A percentile compares a stretch with the other conserved stretches of the same genome.
These are phyloP conservation scores for Clitoria ternatea DNA, from an alignment of 306 rosid genomes.

Conservation along the genomic window DNA sequence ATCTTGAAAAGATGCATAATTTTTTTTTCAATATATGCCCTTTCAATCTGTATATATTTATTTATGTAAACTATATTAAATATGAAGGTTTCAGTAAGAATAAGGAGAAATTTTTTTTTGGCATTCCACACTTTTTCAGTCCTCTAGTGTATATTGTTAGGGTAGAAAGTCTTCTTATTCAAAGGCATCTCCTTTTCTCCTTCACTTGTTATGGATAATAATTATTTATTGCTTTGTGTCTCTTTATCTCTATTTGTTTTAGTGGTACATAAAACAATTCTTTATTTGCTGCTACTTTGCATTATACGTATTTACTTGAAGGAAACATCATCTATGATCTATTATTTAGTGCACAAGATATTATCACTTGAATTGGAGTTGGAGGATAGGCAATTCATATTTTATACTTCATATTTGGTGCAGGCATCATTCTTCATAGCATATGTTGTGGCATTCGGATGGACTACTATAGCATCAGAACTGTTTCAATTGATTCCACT, in stretches of 20 bases:
- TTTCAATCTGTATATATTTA: not conserved
- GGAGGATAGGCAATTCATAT: slow-evolving; percentile 9
- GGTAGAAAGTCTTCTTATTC: not conserved
- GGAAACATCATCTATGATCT: not conserved
- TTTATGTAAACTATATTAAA: not conserved
- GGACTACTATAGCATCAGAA: slow-evolving; percentile 67
- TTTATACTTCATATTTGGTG: slow-evolving; percentile 30
- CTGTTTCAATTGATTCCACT: slow-evolving; percentile 55
- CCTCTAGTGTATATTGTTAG: not conserved
- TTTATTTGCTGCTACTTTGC: not conserved
- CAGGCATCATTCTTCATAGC: slow-evolving; percentile 91
- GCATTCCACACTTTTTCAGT: not conserved
- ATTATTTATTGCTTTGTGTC: not conserved
- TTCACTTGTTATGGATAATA: not conserved
- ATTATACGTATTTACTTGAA: not conserved
- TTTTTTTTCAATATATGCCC: not conserved
- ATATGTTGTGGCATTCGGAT: slow-evolving; percentile 52
- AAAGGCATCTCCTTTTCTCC: not conserved
- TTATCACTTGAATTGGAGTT: not conserved
- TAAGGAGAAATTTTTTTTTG: not conserved
- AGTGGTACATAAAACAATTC: not conserved
- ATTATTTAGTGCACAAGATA: not conserved
- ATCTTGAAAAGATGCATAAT: not conserved
- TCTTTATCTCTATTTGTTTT: not conserved
- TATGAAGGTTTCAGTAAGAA: not conserved